Percentiles rank a stretch among this genome's conserved stretches.
Evolutionary conservation across 2,329 filamentous ascomycete genomes (phyloP).

Genomic region (Coleophoma cylindrospora): DNA sequence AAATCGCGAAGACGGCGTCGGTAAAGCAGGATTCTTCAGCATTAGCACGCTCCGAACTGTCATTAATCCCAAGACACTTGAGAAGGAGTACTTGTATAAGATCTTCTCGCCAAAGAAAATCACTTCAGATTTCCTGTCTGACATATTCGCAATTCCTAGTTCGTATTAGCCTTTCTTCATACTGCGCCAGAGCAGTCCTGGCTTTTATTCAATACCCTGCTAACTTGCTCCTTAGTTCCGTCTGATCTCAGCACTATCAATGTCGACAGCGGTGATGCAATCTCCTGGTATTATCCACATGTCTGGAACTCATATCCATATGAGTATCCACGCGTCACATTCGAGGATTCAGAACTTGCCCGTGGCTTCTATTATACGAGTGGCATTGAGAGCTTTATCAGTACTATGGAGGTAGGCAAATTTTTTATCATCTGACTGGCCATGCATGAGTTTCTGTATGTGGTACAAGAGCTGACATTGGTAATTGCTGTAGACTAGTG

Average conservation of each 20-base stretch:
- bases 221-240: constrained; percentile 11
- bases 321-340: constrained; percentile 77
- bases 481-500: constrained; percentile 52
- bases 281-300: constrained; percentile 75
- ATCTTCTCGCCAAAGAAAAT: constrained; percentile 55
- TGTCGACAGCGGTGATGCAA: constrained; percentile 41
- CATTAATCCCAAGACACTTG: constrained; percentile 51
- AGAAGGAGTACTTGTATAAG: constrained; percentile 57
- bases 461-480: too few species aligned
- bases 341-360: constrained; percentile 72
- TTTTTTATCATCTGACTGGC: not conserved
- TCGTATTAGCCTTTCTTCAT: not conserved
- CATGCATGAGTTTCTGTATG: too few species aligned
- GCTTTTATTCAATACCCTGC: constrained; percentile 17
- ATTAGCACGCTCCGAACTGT: constrained; percentile 68
- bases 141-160: constrained; percentile 38
- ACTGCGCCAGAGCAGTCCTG: constrained; percentile 15
- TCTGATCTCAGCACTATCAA: constrained; percentile 15
- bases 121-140: constrained; percentile 46
- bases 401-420: constrained; percentile 73
- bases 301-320: constrained; percentile 83
- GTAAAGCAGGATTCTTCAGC: constrained; percentile 77
- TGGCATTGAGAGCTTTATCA: constrained; percentile 89
- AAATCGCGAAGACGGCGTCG: constrained; percentile 53
- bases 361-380: constrained; percentile 65